Percentiles rank a stretch among this genome's conserved stretches.
phyloP scores from a whole-genome alignment of 2,329 filamentous ascomycete genomes.

The Tricladium varicosporioides region DNA sequence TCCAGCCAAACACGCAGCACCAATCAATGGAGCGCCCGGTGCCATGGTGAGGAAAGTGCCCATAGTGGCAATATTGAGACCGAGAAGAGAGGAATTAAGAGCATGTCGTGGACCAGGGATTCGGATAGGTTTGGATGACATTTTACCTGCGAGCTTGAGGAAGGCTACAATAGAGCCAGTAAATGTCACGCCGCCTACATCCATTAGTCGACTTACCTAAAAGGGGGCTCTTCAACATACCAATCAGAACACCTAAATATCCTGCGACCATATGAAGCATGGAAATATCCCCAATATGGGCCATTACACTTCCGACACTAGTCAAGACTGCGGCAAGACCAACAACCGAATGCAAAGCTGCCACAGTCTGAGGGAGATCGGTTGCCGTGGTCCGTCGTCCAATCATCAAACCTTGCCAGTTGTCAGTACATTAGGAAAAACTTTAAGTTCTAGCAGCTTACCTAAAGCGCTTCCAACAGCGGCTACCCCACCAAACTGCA shows the following conservation, averaged over 20 bases:
- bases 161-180: constrained; percentile 90
- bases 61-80: constrained; percentile 78
- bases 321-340: constrained; percentile 86
- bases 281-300: constrained; percentile 65
- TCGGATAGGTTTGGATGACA: constrained; percentile 73
- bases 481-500: constrained; percentile 77
- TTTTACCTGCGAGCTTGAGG: constrained; percentile 77
- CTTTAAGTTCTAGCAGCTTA: constrained; percentile 17
- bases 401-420: constrained; percentile 60
- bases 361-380: constrained; percentile 84
- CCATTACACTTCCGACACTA: constrained; percentile 83
- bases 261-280: constrained; percentile 82
- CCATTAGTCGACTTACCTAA: neutral
- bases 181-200: constrained; percentile 73
- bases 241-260: constrained; percentile 83
- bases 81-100: constrained; percentile 72
- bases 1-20: constrained; percentile 72
- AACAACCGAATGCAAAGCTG: constrained; percentile 85
- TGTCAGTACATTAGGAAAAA: too few relatives aligned
- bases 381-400: constrained; percentile 86
- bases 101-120: constrained; percentile 71
- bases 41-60: constrained; percentile 80
- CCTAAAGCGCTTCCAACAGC: constrained; percentile 66
- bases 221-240: constrained; percentile 38
- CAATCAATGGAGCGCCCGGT: constrained; percentile 74